These are phyloP conservation scores for Xylariaceae sp. DNA, from an alignment of 2,329 filamentous ascomycete species.

Conservation along the genomic window DNA sequence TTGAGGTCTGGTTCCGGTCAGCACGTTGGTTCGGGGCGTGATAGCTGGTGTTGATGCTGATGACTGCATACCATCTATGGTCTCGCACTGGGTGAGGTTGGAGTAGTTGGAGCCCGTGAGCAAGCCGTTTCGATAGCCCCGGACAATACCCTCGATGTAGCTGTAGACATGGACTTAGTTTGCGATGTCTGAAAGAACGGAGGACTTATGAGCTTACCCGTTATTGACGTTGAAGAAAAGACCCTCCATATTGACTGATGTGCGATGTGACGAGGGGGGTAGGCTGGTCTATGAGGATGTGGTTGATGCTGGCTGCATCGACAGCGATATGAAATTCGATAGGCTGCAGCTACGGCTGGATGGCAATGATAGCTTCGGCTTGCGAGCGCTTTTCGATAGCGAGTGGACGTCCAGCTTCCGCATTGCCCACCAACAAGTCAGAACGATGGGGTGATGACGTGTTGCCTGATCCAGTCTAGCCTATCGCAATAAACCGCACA, in stretches of 20 bases:
- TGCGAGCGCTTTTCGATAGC: no score
- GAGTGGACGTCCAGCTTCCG: no score
- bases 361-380: no score
- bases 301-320: no score
- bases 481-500: no score
- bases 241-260: slow-evolving; percentile 68
- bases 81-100: slow-evolving; percentile 97
- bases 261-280: slow-evolving; percentile 15
- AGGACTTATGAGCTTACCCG: slow-evolving; percentile 54
- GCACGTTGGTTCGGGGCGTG: background rate
- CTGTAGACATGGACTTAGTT: slow-evolving; percentile 41
- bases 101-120: slow-evolving; percentile 86
- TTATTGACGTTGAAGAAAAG: slow-evolving; percentile 93
- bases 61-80: slow-evolving; percentile 72
- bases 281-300: slow-evolving; percentile 1
- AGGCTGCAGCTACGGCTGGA: no score
- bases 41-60: background rate
- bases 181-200: slow-evolving; percentile 17
- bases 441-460: no score
- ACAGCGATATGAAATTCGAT: no score
- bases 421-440: no score
- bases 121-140: slow-evolving; percentile 92
- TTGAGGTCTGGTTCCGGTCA: slow-evolving; percentile 70
- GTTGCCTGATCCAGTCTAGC: no score
- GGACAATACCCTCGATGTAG: slow-evolving; percentile 95